Evolutionary conservation across 495 filamentous ascomycete genomes (phyloP).

Genomic region (Parathielavia hyrcaniae): DNA sequence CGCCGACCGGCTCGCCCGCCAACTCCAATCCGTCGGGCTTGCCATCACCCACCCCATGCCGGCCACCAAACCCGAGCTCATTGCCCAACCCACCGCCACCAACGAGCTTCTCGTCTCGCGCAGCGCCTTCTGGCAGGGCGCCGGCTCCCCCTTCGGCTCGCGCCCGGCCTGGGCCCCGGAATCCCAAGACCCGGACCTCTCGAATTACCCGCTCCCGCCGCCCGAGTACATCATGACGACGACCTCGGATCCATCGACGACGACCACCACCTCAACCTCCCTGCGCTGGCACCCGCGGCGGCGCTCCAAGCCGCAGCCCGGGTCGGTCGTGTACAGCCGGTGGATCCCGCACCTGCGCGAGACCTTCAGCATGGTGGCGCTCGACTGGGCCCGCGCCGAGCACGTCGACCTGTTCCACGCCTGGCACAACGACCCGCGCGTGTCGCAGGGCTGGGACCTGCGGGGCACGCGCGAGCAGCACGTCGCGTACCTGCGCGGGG

Average conservation of each 20-base stretch:
- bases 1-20: conserved; percentile 37
- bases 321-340: conserved; percentile 58
- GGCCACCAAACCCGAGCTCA: conserved; percentile 1
- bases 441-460: conserved; percentile 63
- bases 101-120: conserved; percentile 42
- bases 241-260: conserved; percentile 15
- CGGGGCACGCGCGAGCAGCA: conserved; percentile 59
- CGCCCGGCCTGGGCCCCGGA: conserved; percentile 54
- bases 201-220: conserved; percentile 50
- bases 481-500: conserved; percentile 52
- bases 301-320: conserved; percentile 53
- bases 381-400: conserved; percentile 48
- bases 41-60: conserved; percentile 43
- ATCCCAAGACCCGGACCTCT: conserved; percentile 33
- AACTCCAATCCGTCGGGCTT: conserved; percentile 50
- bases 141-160: conserved; percentile 56
- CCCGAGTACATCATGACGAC: conserved; percentile 50
- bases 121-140: conserved; percentile 62
- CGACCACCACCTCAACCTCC: not conserved
- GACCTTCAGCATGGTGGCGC: conserved; percentile 58
- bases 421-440: conserved; percentile 67
- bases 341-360: conserved; percentile 61
- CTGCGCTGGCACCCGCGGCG: conserved; percentile 56
- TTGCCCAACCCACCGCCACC: conserved; percentile 7
- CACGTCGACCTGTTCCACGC: conserved; percentile 57